Percentiles rank a stretch among this genome's conserved stretches.
These are phyloP conservation scores for Orbilia ellipsospora DNA, from an alignment of 2,329 filamentous ascomycete genomes.

Conservation along the genomic window DNA sequence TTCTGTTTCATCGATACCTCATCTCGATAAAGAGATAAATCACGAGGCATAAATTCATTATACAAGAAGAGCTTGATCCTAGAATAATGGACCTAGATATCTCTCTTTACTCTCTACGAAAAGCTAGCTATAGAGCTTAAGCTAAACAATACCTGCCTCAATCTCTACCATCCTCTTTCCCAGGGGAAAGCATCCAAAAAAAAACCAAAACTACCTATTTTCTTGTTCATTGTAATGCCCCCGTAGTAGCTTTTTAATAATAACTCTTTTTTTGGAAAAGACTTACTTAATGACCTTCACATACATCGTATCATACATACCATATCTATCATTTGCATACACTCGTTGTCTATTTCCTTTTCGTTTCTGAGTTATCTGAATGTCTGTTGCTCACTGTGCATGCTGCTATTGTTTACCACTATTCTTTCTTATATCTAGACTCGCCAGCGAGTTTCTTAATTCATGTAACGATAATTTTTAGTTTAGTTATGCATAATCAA, in stretches of 20 bases:
- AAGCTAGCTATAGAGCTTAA: not conserved
- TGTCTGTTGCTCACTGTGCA: not conserved
- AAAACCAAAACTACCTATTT: slow-evolving; percentile 7
- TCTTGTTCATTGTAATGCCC: slow-evolving; percentile 55
- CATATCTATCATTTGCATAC: not conserved
- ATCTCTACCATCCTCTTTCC: not conserved
- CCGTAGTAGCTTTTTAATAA: slow-evolving; percentile 55
- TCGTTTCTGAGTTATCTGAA: not conserved
- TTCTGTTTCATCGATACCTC: not conserved
- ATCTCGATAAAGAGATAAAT: slow-evolving; percentile 1
- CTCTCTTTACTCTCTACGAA: not conserved
- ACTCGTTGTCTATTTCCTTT: slow-evolving; percentile 9
- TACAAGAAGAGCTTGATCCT: not conserved
- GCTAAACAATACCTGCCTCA: slow-evolving; percentile 18
- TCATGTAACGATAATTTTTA: slow-evolving; percentile 38
- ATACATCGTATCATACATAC: slow-evolving; percentile 4
- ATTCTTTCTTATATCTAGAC: slow-evolving; percentile 13
- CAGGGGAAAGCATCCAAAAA: slow-evolving; percentile 13
- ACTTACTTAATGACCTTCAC: slow-evolving; percentile 12
- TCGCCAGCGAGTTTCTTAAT: slow-evolving; percentile 38
- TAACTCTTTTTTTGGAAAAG: slow-evolving; percentile 16
- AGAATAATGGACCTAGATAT: slow-evolving; percentile 7
- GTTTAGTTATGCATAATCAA: slow-evolving; percentile 1
- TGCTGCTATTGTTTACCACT: not conserved
- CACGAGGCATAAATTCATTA: slow-evolving; percentile 19